Percentiles rank a stretch among this genome's conserved stretches.
phyloP scores from a whole-genome alignment of 139 green algal species.

The Chlamydomonas applanata region DNA sequence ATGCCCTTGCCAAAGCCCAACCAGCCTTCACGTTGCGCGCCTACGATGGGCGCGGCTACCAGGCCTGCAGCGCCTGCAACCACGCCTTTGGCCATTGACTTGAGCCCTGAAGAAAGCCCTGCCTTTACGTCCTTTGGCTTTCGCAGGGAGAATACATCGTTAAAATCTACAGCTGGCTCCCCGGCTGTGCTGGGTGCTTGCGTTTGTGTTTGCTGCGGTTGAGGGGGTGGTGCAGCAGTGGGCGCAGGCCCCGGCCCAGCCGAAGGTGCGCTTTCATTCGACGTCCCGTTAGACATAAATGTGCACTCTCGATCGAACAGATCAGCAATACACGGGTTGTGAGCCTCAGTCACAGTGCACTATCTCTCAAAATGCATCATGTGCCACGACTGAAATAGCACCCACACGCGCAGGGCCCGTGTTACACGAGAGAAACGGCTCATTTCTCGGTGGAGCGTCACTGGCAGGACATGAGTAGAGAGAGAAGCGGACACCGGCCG shows the following conservation, averaged over 20 bases:
- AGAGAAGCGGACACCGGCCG: no score
- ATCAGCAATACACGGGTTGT: no score
- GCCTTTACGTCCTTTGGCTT: conserved; percentile 48
- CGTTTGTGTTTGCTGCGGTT: conserved; percentile 1
- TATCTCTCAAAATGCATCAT: no score
- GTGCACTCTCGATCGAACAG: no score
- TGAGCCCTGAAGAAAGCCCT: conserved; percentile 42
- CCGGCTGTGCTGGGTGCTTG: not conserved
- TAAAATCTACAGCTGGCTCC: conserved; percentile 44
- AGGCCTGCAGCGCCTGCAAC: conserved; percentile 56
- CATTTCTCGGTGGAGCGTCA: no score
- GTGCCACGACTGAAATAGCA: no score
- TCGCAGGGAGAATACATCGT: conserved; percentile 67
- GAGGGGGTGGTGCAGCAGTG: not conserved
- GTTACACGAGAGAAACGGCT: no score
- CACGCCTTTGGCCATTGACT: conserved; percentile 48
- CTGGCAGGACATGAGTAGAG: no score
- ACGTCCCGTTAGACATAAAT: not conserved
- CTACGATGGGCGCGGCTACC: conserved; percentile 71
- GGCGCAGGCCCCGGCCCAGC: not conserved
- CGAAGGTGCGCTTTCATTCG: not conserved
- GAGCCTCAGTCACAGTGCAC: no score
- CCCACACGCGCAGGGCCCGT: no score
- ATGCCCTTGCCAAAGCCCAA: conserved; percentile 78
- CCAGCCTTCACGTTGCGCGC: conserved; percentile 63